Percentiles rank a stretch among this genome's conserved stretches.
phyloP scores from a whole-genome alignment of 208 protist genomes.

The Wallacemonas sp. region DNA sequence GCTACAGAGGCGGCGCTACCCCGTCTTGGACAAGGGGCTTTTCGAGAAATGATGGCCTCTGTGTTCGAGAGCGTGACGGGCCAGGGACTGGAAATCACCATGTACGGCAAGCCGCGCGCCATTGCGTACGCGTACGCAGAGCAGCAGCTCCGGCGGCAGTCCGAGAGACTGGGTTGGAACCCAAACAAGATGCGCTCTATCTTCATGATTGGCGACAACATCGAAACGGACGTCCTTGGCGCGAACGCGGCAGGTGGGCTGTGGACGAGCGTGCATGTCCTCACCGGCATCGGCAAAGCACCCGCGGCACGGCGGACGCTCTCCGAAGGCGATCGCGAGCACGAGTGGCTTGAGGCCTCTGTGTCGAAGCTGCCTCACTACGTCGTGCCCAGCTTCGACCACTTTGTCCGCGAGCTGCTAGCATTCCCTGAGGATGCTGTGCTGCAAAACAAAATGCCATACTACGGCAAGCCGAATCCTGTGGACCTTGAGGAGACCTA shows the following conservation, averaged over 20 bases:
- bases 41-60: conserved; percentile 83
- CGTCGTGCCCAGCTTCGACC: conserved; percentile 82
- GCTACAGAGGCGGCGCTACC: conserved; percentile 71
- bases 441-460: conserved; percentile 61
- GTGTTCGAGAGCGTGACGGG: conserved; percentile 81
- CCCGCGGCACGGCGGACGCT: conserved; percentile 63
- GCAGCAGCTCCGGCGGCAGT: conserved; percentile 39
- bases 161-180: conserved; percentile 59
- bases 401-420: conserved; percentile 85
- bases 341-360: conserved; percentile 67
- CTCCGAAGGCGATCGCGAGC: conserved; percentile 52
- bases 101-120: conserved; percentile 84
- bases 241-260: conserved; percentile 74
- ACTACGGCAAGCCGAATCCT: conserved; percentile 76
- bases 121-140: conserved; percentile 84
- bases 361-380: conserved; percentile 75
- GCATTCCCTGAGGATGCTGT: conserved; percentile 72
- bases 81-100: conserved; percentile 55
- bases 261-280: conserved; percentile 82
- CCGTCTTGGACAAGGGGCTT: conserved; percentile 73
- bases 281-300: conserved; percentile 64
- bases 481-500: conserved; percentile 71
- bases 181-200: conserved; percentile 52
- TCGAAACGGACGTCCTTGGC: conserved; percentile 82
- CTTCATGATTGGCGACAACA: conserved; percentile 90